Evolutionary conservation across 1,284 basidiomycete species (phyloP).

Genomic region (Ustilago sp.): DNA sequence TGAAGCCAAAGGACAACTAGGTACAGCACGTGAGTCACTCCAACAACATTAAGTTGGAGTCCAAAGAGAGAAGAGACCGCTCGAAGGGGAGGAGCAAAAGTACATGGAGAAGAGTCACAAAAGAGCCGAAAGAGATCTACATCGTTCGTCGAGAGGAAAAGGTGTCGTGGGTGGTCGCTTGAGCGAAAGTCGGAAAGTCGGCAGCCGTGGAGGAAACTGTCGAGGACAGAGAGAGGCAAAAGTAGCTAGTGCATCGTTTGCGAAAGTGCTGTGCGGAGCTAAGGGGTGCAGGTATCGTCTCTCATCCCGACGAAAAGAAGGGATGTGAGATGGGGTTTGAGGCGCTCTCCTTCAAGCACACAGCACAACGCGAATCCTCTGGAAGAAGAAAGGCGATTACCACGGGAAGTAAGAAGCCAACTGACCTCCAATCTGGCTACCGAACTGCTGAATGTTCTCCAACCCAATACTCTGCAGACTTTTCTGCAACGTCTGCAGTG

Average conservation of each 20-base stretch:
- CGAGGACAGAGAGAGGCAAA: neutral
- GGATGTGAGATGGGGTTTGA: constrained; percentile 36
- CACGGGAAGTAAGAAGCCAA: constrained; percentile 39
- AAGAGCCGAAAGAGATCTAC: neutral
- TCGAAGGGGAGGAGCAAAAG: constrained; percentile 2
- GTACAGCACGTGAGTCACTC: too few species aligned
- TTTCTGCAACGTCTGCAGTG: constrained; percentile 57
- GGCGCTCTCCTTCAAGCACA: neutral
- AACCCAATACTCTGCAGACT: constrained; percentile 58
- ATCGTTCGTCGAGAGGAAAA: neutral
- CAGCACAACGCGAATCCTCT: neutral
- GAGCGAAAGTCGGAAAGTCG: constrained; percentile 17
- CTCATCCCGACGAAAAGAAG: neutral
- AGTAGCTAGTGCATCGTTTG: neutral
- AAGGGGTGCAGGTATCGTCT: constrained; percentile 44
- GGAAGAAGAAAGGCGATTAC: constrained; percentile 11
- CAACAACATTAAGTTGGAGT: too few species aligned
- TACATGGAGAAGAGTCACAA: constrained; percentile 6
- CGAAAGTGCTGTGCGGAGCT: neutral
- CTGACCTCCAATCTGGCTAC: constrained; percentile 41
- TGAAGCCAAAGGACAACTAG: neutral
- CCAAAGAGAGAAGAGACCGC: neutral
- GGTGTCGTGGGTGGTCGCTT: constrained; percentile 21
- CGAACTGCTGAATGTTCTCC: constrained; percentile 37
- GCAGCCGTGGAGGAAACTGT: neutral